Percentiles rank a stretch among this genome's conserved stretches.
Evolutionary conservation across 1,284 basidiomycete species (phyloP).

Genomic region (Mycena sp.): DNA sequence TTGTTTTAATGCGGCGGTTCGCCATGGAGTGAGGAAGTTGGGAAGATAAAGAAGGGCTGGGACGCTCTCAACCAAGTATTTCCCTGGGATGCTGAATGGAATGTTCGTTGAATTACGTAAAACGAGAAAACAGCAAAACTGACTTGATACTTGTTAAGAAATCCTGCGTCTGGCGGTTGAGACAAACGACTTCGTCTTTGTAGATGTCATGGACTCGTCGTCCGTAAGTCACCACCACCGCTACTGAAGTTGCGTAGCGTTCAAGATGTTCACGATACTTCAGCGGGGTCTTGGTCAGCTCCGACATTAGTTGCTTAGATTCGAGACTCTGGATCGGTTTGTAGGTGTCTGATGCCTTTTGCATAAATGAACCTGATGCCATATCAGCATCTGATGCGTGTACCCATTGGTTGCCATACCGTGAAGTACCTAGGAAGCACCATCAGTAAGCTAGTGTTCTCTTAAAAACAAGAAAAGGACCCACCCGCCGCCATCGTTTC

Average conservation of each 20-base stretch:
- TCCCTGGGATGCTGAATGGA: conserved; percentile 57
- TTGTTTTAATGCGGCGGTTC: conserved; percentile 48
- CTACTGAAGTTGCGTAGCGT: conserved; percentile 57
- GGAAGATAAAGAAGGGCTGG: conserved; percentile 60
- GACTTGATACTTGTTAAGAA: conserved; percentile 50
- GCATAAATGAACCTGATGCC: conserved; percentile 26
- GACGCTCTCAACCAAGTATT: conserved; percentile 61
- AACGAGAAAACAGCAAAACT: conserved; percentile 4
- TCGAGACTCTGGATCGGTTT: conserved; percentile 61
- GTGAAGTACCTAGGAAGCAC: conserved; percentile 55
- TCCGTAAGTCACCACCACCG: conserved; percentile 57
- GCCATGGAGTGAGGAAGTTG: conserved; percentile 27
- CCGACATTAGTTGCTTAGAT: conserved; percentile 54
- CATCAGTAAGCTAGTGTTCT: not conserved
- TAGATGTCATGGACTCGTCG: conserved; percentile 52
- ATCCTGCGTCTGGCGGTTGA: conserved; percentile 16
- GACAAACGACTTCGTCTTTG: conserved; percentile 8
- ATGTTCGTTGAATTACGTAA: conserved; percentile 38
- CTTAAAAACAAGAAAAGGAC: not conserved
- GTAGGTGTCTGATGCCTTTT: conserved; percentile 49
- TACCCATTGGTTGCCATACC: conserved; percentile 47
- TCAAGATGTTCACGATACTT: conserved; percentile 55
- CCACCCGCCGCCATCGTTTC: conserved; percentile 60
- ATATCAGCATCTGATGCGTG: conserved; percentile 35
- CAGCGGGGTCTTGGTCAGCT: conserved; percentile 51